Evolutionary conservation across 1,139 yeast genomes (phyloP), one percentile per base, ranked within the genome.

Genomic region (Yamadazyma sp.): DNA sequence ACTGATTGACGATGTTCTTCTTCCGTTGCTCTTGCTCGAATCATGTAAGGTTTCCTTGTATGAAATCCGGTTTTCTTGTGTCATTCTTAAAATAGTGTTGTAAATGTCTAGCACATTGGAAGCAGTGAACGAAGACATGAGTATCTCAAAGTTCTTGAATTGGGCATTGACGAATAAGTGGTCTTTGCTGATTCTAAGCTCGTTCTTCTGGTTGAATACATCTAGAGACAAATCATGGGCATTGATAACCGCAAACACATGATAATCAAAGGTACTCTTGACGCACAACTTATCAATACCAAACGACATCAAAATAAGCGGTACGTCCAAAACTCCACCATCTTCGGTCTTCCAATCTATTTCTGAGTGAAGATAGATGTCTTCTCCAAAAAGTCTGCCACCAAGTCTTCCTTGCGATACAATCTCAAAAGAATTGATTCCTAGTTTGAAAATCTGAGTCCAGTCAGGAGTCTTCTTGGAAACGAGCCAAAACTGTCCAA

Each of bases 101-200:
- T 79, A 76, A 33, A 92, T 82, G 61, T 90, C 96, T 47, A 82
- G 69, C 23, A 87, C 66, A 52, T 85, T 88, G 0, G 96, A 83
- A 0, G 95, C 94, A 0, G 95, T 83, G 51, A 92, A 70, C 0
- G 96, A 87, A 0, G 97, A 89, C 41, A 85, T 68, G 51, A 77
- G 86, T 1, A 87, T 51, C 41, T 77, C 79, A 10, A 83, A 70
- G 0, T 78, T 68, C 3, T 71, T 79, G 47, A 86, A 73, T 13
- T 72, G 70, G 1, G 80, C 68, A 2, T 72, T 66, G 1, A 81
- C 86, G 42, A 76, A 76, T 15, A 90, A 64, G 40, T 78, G 76
- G 53, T 88, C 95, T 40, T 78, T 78, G 20, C 71, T 57, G 3
- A 65, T 57, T 22, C 70, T 55, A 3, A 53, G 53, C 31, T 67